Percentiles rank a stretch among this genome's conserved stretches.
phyloP scores from a whole-genome alignment of 257 asterid genomes.

The Eustoma russellianum region DNA sequence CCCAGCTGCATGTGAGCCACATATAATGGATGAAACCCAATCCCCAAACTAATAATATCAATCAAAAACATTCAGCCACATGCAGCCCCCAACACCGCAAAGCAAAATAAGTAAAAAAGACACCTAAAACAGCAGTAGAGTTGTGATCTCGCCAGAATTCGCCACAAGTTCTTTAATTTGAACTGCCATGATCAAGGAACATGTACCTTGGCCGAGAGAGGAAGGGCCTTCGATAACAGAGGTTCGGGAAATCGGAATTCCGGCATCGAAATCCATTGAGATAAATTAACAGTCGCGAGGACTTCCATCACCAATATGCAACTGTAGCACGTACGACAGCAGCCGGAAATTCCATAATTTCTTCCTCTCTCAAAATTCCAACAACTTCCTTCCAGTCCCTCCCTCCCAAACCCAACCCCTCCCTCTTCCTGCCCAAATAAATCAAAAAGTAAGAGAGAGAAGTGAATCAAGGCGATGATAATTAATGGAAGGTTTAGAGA shows the following conservation, averaged over 20 bases:
- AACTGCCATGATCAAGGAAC: conserved; percentile 8
- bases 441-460: neutral
- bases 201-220: conserved; percentile 35
- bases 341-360: conserved; percentile 26
- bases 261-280: conserved; percentile 30
- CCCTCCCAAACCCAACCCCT: conserved; percentile 1
- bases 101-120: neutral
- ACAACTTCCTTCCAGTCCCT: neutral
- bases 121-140: neutral
- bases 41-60: neutral
- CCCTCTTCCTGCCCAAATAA: conserved; percentile 4
- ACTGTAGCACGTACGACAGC: conserved; percentile 5
- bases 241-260: conserved; percentile 46
- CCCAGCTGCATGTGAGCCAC: conserved; percentile 9
- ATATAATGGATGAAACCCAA: neutral
- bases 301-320: conserved; percentile 16
- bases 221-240: conserved; percentile 49
- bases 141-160: conserved; percentile 5
- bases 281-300: conserved; percentile 1
- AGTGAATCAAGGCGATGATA: neutral
- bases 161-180: neutral
- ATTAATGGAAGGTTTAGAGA: conserved; percentile 5
- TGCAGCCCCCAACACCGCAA: neutral
- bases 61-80: neutral
- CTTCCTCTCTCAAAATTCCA: neutral